These are phyloP conservation scores for Neocucurbitaria cava DNA, from an alignment of 2,329 filamentous ascomycete genomes.

Conservation along the genomic window DNA sequence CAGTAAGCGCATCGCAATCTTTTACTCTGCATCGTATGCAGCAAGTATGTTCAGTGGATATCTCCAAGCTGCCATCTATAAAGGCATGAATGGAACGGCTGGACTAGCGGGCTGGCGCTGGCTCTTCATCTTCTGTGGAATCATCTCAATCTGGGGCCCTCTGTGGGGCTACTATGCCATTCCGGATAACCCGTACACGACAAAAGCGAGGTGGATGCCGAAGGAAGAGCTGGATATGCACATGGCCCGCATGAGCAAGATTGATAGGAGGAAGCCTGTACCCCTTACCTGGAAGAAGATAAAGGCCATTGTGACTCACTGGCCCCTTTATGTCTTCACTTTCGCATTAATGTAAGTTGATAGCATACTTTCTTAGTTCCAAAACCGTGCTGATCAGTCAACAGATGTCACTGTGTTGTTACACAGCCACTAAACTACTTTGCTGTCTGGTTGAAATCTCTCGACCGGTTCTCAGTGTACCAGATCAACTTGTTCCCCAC, in stretches of 20 bases:
- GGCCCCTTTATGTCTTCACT: constrained; percentile 18
- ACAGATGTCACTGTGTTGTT: constrained; percentile 12
- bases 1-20: constrained; percentile 16
- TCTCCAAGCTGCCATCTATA: constrained; percentile 14
- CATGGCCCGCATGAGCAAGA: constrained; percentile 6
- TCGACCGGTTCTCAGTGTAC: constrained; percentile 19
- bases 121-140: constrained; percentile 29
- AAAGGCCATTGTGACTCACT: constrained; percentile 7
- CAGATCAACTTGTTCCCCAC: constrained; percentile 24
- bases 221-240: constrained; percentile 8
- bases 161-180: constrained; percentile 48
- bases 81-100: constrained; percentile 14
- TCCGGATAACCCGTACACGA: constrained; percentile 18
- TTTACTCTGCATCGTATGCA: constrained; percentile 18
- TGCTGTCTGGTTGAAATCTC: constrained; percentile 16
- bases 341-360: constrained; percentile 15
- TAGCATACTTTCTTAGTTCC: not conserved
- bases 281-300: constrained; percentile 13
- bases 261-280: constrained; percentile 17
- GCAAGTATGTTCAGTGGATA: constrained; percentile 21
- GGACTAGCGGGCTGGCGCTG: constrained; percentile 43
- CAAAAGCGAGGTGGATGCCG: constrained; percentile 20
- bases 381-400: not conserved
- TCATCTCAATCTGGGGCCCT: constrained; percentile 49
- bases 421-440: constrained; percentile 23